phyloP scores from a whole-genome alignment of 345 rosid genomes.

The Eutrema japonicum region DNA sequence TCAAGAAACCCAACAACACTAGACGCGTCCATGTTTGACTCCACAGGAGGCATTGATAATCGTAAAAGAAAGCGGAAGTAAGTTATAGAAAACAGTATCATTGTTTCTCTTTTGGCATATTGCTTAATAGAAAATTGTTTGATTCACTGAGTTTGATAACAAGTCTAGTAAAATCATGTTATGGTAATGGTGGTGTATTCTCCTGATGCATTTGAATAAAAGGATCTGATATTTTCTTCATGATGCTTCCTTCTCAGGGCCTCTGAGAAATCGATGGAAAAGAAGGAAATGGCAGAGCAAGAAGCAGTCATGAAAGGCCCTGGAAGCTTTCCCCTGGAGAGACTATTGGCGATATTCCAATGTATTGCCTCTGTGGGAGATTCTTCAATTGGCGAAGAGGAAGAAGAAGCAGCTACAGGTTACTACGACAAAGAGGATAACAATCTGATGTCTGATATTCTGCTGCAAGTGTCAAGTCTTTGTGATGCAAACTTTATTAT shows the following conservation, averaged over 20 bases:
- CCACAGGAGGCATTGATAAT: conserved; percentile 71
- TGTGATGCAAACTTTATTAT: conserved; percentile 74
- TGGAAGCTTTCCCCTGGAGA: conserved; percentile 86
- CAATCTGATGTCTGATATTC: conserved; percentile 66
- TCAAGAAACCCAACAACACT: conserved; percentile 94
- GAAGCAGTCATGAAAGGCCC: conserved; percentile 80
- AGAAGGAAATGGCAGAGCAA: conserved; percentile 76
- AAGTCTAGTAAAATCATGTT: conserved; percentile 9
- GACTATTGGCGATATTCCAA: conserved; percentile 82
- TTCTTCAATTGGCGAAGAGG: conserved; percentile 53
- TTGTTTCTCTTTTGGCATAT: no score
- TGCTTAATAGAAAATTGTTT: neutral
- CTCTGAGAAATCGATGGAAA: conserved; percentile 65
- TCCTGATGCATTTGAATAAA: conserved; percentile 12
- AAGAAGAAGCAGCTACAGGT: conserved; percentile 38
- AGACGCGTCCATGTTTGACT: conserved; percentile 92
- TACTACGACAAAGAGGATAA: conserved; percentile 45
- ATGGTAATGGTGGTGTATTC: conserved; percentile 15
- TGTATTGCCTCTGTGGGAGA: conserved; percentile 76
- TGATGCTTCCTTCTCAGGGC: conserved; percentile 46
- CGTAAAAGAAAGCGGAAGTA: conserved; percentile 85
- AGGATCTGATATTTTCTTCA: neutral
- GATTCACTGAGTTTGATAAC: conserved; percentile 17
- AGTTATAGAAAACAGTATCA: conserved; percentile 48
- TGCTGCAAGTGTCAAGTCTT: conserved; percentile 72